Base-by-base conservation (phyloP, 805 yeast genomes). In the Cyberlindnera suaveolens region DNA sequence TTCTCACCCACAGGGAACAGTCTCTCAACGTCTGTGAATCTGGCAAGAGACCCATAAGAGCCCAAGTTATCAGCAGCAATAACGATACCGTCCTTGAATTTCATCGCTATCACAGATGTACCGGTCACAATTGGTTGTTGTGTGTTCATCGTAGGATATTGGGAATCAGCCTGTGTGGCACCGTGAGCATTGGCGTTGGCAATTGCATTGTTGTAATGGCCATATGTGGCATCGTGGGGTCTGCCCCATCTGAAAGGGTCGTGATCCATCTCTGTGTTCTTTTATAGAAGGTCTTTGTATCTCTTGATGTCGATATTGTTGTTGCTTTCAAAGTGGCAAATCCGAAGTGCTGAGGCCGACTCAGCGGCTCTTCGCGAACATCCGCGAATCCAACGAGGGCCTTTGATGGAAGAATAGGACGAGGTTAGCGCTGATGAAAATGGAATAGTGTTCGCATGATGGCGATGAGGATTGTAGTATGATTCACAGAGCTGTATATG, bases 61-160 rank as follows among this genome's bases (percentile, higher is more conserved):
- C 84, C 96, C 65, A 91, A 67, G 56, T 86, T 86, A 63, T 93
- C 99, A 5, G 99, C 97, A 2, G 99, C 98, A 65, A 93, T 73
- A 32, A 93, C 78, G 37, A 93, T 82, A 33, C 99, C 99, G 53
- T 84, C 85, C 49, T 85, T 72, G 70, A 82, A 93, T 67, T 90
- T 93, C 65, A 91, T 75, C 8, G 93, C 95, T 54, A 93, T 74
- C 18, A 93, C 99, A 31, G 96, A 88, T 1, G 98, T 87, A 60
- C 99, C 98, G 13, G 99, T 93, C 47, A 93, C 87, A 52, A 86
- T 84, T 38, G 99, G 99, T 60, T 82, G 88, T 63, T 87, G 96
- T 3, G 99, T 91, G 64, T 86, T 82, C 80, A 80, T 78, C 43
- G 72, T 76, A 27, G 97, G 96, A 60, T 80, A 74, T 36, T 68